phyloP scores from a whole-genome alignment of 2,329 filamentous ascomycete species.

The Cladosporium austrohemisphaericum region DNA sequence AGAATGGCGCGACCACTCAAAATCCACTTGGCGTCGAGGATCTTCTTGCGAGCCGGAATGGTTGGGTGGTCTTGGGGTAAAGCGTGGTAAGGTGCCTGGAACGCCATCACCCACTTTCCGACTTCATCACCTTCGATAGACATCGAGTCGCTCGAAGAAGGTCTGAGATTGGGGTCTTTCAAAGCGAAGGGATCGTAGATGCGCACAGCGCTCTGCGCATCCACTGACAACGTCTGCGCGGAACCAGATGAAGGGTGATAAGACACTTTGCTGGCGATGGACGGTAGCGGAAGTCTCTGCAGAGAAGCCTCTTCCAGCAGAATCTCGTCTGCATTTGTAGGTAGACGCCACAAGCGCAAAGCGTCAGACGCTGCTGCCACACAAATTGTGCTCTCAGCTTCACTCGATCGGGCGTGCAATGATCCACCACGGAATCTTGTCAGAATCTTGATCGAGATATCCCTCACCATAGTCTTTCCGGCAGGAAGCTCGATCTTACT shows the following conservation, averaged over 20 bases:
- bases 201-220: constrained; percentile 53
- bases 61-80: constrained; percentile 22
- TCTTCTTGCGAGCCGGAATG: constrained; percentile 42
- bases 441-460: constrained; percentile 17
- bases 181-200: constrained; percentile 49
- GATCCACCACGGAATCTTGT: background rate
- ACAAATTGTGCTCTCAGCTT: constrained; percentile 11
- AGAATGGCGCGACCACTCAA: constrained; percentile 45
- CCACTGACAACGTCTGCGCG: constrained; percentile 49
- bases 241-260: constrained; percentile 27
- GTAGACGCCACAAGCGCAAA: constrained; percentile 24
- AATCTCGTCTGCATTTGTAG: constrained; percentile 22
- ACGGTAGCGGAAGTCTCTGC: constrained; percentile 19
- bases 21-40: constrained; percentile 49
- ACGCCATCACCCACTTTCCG: constrained; percentile 30
- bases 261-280: constrained; percentile 17
- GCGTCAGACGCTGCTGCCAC: constrained; percentile 18
- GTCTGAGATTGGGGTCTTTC: constrained; percentile 17
- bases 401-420: background rate
- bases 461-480: constrained; percentile 15
- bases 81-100: constrained; percentile 26
- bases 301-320: constrained; percentile 17
- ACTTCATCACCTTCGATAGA: constrained; percentile 5
- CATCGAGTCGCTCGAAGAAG: constrained; percentile 25
- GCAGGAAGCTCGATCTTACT: constrained; percentile 9